Conservation (phyloP, 2,329 filamentous ascomycete genomes). For the Cercospora sp. region DNA sequence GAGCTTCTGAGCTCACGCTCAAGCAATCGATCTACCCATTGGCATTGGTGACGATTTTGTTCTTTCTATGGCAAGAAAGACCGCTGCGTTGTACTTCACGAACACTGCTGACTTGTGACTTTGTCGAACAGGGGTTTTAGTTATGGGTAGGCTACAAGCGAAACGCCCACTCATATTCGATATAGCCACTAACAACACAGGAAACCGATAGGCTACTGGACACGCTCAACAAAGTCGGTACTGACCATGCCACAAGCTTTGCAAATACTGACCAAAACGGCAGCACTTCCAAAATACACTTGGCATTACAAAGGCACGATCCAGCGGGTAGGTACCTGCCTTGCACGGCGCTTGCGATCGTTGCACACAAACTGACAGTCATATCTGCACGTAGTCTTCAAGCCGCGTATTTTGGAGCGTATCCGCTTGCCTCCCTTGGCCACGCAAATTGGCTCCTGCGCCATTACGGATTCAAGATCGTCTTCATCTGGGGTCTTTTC, state of each 20-base stretch:
- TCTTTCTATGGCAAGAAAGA: constrained; percentile 57
- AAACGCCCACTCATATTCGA: neutral
- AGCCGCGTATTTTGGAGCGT: constrained; percentile 53
- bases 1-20: constrained; percentile 27
- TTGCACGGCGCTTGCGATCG: neutral
- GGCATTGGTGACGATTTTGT: constrained; percentile 63
- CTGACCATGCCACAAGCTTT: constrained; percentile 37
- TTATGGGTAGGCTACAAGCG: neutral
- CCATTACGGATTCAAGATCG: constrained; percentile 51
- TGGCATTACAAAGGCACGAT: constrained; percentile 47
- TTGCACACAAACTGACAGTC: neutral
- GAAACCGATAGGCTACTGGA: constrained; percentile 49
- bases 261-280: constrained; percentile 49
- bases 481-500: constrained; percentile 54
- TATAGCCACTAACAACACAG: neutral
- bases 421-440: constrained; percentile 51
- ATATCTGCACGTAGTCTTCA: constrained; percentile 39
- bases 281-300: constrained; percentile 50
- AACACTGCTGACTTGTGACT: neutral
- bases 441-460: constrained; percentile 44
- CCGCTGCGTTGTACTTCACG: too few relatives aligned
- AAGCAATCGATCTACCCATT: constrained; percentile 50
- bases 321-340: constrained; percentile 19
- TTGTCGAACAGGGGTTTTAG: constrained; percentile 2
- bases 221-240: constrained; percentile 46